These are phyloP conservation scores for Apiospora aurea DNA, from an alignment of 2,329 filamentous ascomycete species.

Conservation along the genomic window DNA sequence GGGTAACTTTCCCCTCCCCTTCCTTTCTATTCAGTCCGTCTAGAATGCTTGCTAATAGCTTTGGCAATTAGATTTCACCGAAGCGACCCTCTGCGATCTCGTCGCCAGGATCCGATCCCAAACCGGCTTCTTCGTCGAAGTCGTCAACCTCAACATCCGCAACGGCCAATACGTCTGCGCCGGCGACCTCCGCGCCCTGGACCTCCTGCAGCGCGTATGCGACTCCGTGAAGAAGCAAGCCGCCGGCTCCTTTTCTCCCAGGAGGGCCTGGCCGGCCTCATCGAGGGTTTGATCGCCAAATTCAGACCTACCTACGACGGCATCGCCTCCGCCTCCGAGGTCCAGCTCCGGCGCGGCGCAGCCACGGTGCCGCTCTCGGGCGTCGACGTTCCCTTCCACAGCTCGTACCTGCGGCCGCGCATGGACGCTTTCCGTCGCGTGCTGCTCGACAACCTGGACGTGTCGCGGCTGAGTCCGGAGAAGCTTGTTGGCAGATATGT, in stretches of 20 bases:
- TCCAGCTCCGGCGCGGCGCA: constrained; percentile 34
- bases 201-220: constrained; percentile 62
- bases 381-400: constrained; percentile 45
- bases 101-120: constrained; percentile 35
- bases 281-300: constrained; percentile 24
- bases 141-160: constrained; percentile 45
- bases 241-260: constrained; percentile 36
- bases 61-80: constrained; percentile 32
- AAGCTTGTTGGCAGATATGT: constrained; percentile 43
- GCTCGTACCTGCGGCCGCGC: constrained; percentile 35
- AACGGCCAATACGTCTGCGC: constrained; percentile 47
- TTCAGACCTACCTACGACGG: background rate
- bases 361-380: constrained; percentile 42
- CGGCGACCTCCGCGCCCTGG: constrained; percentile 42
- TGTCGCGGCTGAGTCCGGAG: constrained; percentile 35
- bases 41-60: background rate
- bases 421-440: constrained; percentile 40
- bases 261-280: constrained; percentile 37
- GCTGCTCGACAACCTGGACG: constrained; percentile 36
- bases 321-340: constrained; percentile 20
- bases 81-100: constrained; percentile 34
- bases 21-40: background rate
- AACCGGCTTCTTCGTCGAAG: constrained; percentile 39
- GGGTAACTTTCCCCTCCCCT: constrained; percentile 17
- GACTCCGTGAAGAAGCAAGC: constrained; percentile 46